Conservation (phyloP, 1,139 yeast species). For the Blastobotrys malaysiensis region DNA sequence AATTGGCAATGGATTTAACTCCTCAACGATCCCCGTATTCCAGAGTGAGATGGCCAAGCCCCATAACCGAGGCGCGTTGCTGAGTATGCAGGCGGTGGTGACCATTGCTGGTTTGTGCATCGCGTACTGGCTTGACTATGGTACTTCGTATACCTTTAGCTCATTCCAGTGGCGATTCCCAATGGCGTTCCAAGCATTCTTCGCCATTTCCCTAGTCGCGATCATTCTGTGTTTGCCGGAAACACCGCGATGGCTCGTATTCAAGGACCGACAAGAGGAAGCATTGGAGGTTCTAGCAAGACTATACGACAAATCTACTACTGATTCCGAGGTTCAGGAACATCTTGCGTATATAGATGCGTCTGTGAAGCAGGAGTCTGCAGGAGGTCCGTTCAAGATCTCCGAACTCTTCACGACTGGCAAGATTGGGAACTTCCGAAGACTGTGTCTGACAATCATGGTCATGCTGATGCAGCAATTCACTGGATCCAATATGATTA, state of each 20-base stretch:
- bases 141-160: constrained; percentile 8
- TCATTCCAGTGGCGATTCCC: constrained; percentile 29
- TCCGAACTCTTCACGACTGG: constrained; percentile 10
- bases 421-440: constrained; percentile 8
- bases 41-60: constrained; percentile 54
- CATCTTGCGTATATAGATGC: constrained; percentile 7
- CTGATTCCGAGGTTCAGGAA: constrained; percentile 5
- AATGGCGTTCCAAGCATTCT: constrained; percentile 25
- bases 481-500: constrained; percentile 11
- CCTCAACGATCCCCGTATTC: constrained; percentile 54
- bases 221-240: constrained; percentile 37
- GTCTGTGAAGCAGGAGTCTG: constrained; percentile 8
- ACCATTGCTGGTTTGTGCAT: constrained; percentile 11
- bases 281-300: constrained; percentile 42
- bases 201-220: constrained; percentile 21
- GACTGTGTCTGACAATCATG: constrained; percentile 9
- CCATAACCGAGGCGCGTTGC: constrained; percentile 40
- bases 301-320: constrained; percentile 10
- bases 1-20: constrained; percentile 54
- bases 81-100: constrained; percentile 7
- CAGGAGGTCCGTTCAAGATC: constrained; percentile 10
- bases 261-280: constrained; percentile 40
- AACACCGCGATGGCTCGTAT: constrained; percentile 48
- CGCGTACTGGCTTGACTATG: constrained; percentile 15
- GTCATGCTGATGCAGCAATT: constrained; percentile 11